Conservation (phyloP, 495 filamentous ascomycete species). For the Penicillium coprophilum region DNA sequence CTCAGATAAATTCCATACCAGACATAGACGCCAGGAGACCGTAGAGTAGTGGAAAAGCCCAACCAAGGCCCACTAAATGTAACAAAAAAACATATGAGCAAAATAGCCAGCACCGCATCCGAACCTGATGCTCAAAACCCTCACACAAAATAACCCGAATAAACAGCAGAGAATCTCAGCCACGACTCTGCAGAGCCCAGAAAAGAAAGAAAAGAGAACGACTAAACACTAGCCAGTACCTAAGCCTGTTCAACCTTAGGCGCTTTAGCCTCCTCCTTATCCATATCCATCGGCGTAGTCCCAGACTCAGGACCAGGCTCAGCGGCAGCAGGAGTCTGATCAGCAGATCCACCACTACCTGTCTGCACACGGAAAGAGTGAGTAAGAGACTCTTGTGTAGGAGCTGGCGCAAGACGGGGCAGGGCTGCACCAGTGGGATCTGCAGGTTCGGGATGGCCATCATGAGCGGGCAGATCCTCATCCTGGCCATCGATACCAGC, state of each 20-base stretch:
- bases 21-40: constrained; percentile 3
- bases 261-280: constrained; percentile 38
- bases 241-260: constrained; percentile 17
- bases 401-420: constrained; percentile 42
- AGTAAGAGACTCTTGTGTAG: constrained; percentile 43
- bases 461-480: constrained; percentile 21
- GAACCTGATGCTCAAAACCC: constrained; percentile 8
- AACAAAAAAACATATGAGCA: constrained; percentile 9
- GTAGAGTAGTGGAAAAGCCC: constrained; percentile 16
- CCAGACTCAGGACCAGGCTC: constrained; percentile 29
- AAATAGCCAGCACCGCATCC: constrained; percentile 18
- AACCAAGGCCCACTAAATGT: background rate
- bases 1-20: constrained; percentile 1
- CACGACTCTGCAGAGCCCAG: background rate
- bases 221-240: background rate
- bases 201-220: constrained; percentile 14
- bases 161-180: background rate
- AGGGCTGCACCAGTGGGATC: constrained; percentile 23
- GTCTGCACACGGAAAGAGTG: constrained; percentile 44
- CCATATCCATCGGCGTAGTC: constrained; percentile 46
- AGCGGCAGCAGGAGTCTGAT: constrained; percentile 26
- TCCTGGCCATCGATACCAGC: constrained; percentile 29
- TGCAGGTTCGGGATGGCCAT: constrained; percentile 16
- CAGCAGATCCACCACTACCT: constrained; percentile 31
- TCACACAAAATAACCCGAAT: background rate